Evolutionary conservation across 495 filamentous ascomycete species (phyloP), one percentile per base, ranked within the genome.

Genomic region (Penicillium canescens): DNA sequence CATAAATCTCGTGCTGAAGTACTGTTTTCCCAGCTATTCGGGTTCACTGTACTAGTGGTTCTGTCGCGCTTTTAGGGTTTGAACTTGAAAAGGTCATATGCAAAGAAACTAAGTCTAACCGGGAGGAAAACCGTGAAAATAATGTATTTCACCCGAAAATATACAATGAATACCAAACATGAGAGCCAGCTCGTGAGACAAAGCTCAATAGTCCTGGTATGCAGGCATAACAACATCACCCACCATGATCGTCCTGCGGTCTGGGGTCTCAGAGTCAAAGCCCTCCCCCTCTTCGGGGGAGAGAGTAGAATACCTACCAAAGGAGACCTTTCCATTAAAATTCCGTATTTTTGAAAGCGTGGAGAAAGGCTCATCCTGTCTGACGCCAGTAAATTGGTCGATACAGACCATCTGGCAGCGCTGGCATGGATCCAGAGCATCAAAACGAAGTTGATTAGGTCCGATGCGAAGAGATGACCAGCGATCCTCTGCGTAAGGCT

Each of bases 371-470:
- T 97, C 92, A 54, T 90, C 82, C 37, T 85, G 81, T 68, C 84
- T 88, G 42, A 83, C 78, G 0, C 85, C 93, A 5, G 88, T 95
- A 14, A 85, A 71, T 61, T 96, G 94, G 56, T 98, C 85, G 40
- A 97, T 82, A 65, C 93, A 97, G 11, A 98, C 87, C 90, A 98
- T 96, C 60, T 96, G 91, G 55, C 94, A 98, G 13, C 94, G 74
- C 34, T 92, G 80, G 62, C 94, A 98, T 16, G 85, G 80, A 0
- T 90, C 92, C 4, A 97, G 73, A 54, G 92, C 82, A 60, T 89
- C 77, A 46, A 90, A 87, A 3, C 72, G 62, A 34, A 76, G 50
- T 35, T 67, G 53, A 6, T 61, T 50, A 0, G 71, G 52, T 0
- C 74, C 73, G 20, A 80, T 72, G 1, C 59, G 61, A 24, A 80